These are phyloP conservation scores for Aureobasidium sp. DNA, from an alignment of 2,329 filamentous ascomycete species.

Conservation along the genomic window DNA sequence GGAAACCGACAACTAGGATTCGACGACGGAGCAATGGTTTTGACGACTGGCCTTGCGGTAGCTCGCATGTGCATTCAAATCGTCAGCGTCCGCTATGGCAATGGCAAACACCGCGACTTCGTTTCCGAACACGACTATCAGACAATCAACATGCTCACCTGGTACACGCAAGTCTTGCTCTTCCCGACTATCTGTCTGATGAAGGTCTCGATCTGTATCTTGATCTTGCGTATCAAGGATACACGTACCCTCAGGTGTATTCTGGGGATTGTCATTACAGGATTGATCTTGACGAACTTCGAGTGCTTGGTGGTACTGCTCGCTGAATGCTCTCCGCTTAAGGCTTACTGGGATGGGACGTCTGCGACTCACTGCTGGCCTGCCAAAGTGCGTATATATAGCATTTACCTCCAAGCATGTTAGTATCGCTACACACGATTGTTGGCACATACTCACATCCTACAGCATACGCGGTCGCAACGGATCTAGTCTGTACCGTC, in stretches of 20 bases:
- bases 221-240: conserved; percentile 35
- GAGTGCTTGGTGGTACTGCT: conserved; percentile 20
- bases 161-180: conserved; percentile 33
- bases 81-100: conserved; percentile 27
- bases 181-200: conserved; percentile 33
- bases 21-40: conserved; percentile 31
- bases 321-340: conserved; percentile 20
- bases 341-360: conserved; percentile 19
- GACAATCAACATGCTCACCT: conserved; percentile 28
- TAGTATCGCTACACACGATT: conserved; percentile 1
- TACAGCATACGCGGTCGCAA: conserved; percentile 20
- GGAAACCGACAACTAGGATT: conserved; percentile 19
- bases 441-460: not conserved
- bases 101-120: conserved; percentile 32
- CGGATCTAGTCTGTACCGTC: conserved; percentile 20
- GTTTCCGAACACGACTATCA: conserved; percentile 26
- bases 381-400: conserved; percentile 21
- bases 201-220: conserved; percentile 35
- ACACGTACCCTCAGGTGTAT: conserved; percentile 14
- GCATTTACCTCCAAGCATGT: conserved; percentile 23
- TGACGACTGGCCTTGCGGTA: conserved; percentile 23
- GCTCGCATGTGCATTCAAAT: conserved; percentile 28
- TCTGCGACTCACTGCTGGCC: conserved; percentile 19
- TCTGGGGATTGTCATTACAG: conserved; percentile 22
- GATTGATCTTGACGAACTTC: conserved; percentile 18